These are phyloP conservation scores for Conidiobolus incongruus DNA, from an alignment of 371 early-diverging fungal genomes.

Conservation along the genomic window DNA sequence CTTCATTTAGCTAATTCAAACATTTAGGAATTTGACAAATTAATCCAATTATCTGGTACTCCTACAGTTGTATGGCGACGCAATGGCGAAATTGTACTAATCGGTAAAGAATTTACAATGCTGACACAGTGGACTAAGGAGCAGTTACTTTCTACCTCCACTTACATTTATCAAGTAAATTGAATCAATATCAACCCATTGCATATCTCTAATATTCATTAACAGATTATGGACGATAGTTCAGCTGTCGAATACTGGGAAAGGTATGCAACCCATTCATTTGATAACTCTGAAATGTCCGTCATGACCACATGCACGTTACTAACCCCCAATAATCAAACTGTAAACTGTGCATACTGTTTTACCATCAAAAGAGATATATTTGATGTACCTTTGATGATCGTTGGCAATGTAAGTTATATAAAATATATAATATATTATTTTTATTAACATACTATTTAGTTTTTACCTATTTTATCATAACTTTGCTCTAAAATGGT, in stretches of 20 bases:
- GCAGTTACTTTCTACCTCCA: slow-evolving; percentile 36
- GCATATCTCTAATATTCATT: slow-evolving; percentile 1
- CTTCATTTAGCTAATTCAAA: too few species aligned
- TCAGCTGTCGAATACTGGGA: slow-evolving; percentile 86
- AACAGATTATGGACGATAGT: slow-evolving; percentile 63
- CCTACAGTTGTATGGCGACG: slow-evolving; percentile 87
- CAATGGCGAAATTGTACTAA: slow-evolving; percentile 73
- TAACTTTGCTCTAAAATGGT: too few species aligned
- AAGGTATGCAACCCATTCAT: slow-evolving; percentile 65
- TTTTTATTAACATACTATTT: too few species aligned
- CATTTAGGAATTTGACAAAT: slow-evolving; percentile 63
- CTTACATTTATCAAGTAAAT: slow-evolving; percentile 52
- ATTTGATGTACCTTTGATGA: slow-evolving; percentile 70
- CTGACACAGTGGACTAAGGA: slow-evolving; percentile 70
- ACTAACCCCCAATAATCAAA: slow-evolving; percentile 25
- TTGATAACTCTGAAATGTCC: slow-evolving; percentile 64
- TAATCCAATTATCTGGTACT: slow-evolving; percentile 80
- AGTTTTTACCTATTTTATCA: slow-evolving; percentile 3
- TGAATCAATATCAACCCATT: background rate
- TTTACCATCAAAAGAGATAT: slow-evolving; percentile 82
- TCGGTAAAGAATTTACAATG: slow-evolving; percentile 77
- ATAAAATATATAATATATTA: background rate
- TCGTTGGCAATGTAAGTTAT: slow-evolving; percentile 34
- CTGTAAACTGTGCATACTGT: slow-evolving; percentile 67
- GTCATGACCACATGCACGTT: slow-evolving; percentile 59